Evolutionary conservation across 169 alveolate species (phyloP).

Genomic region (Eimeria nieschulzi): DNA sequence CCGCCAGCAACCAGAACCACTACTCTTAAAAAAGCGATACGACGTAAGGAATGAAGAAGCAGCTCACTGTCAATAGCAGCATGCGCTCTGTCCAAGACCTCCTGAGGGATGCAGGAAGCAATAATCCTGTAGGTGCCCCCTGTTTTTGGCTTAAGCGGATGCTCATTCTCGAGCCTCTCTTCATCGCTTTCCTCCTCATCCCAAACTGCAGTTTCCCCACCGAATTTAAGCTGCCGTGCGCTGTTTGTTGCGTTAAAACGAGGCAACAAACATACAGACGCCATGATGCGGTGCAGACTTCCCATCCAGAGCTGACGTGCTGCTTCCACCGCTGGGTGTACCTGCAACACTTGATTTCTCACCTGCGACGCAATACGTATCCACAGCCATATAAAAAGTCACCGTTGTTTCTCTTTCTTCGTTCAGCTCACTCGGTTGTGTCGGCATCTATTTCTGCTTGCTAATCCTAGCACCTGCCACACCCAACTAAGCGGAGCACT

Average conservation of each 20-base stretch:
- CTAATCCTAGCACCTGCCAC: not conserved
- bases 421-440: not conserved
- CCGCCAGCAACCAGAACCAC: not conserved
- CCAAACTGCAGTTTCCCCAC: slow-evolving; percentile 27
- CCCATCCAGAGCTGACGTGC: slow-evolving; percentile 80
- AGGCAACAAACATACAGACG: slow-evolving; percentile 68
- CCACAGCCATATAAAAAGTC: not conserved
- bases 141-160: slow-evolving; percentile 47
- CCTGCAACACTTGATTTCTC: slow-evolving; percentile 67
- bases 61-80: slow-evolving; percentile 52
- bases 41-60: not conserved
- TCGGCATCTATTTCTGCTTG: not conserved
- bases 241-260: slow-evolving; percentile 46
- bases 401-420: no score
- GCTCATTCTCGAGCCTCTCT: slow-evolving; percentile 7
- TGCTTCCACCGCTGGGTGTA: slow-evolving; percentile 76
- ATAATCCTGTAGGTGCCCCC: slow-evolving; percentile 38
- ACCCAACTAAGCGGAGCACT: no score
- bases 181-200: slow-evolving; percentile 28
- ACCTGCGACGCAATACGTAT: slow-evolving; percentile 40
- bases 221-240: slow-evolving; percentile 19
- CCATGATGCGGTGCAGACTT: slow-evolving; percentile 67
- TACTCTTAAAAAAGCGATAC: not conserved
- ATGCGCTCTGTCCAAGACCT: slow-evolving; percentile 45
- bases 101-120: slow-evolving; percentile 30